A percentile compares a stretch with the other conserved stretches of the same genome.
phyloP scores from a whole-genome alignment of 441 rosid species.

The Populus hybrid region DNA sequence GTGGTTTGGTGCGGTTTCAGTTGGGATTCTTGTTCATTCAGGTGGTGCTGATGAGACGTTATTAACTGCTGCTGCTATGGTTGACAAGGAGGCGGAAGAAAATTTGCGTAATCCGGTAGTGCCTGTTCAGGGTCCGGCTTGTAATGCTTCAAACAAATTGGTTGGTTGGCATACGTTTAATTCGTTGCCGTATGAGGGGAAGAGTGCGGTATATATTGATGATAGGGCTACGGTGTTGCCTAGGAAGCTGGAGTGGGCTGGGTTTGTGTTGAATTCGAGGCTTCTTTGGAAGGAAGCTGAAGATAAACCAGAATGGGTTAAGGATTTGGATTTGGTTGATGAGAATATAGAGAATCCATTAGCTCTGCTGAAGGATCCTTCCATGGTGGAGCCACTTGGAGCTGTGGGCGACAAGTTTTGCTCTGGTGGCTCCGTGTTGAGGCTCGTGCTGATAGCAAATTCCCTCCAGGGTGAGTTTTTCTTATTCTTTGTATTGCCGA shows the following conservation, averaged over 20 bases:
- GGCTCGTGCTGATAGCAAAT: slow-evolving; percentile 97
- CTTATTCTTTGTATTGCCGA: slow-evolving; percentile 5
- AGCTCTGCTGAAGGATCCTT: slow-evolving; percentile 59
- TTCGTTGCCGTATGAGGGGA: slow-evolving; percentile 57
- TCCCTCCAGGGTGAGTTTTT: slow-evolving; percentile 80
- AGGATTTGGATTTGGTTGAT: slow-evolving; percentile 52
- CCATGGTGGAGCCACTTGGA: slow-evolving; percentile 87
- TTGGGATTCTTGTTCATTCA: slow-evolving; percentile 75
- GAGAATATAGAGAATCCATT: slow-evolving; percentile 72
- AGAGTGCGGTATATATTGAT: slow-evolving; percentile 66
- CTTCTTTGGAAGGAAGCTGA: slow-evolving; percentile 77
- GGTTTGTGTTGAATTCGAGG: slow-evolving; percentile 88
- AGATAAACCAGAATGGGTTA: slow-evolving; percentile 77
- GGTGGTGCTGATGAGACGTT: slow-evolving; percentile 47
- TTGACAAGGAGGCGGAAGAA: slow-evolving; percentile 36
- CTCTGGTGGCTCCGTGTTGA: slow-evolving; percentile 99
- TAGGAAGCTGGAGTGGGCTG: slow-evolving; percentile 89
- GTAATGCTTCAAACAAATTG: slow-evolving; percentile 64
- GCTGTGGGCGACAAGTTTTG: slow-evolving; percentile 87
- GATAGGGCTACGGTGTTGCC: slow-evolving; percentile 87
- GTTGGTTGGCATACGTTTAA: slow-evolving; percentile 91
- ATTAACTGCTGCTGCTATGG: slow-evolving; percentile 21
- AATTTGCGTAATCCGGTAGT: slow-evolving; percentile 24
- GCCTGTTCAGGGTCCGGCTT: slow-evolving; percentile 97
- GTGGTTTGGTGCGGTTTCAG: slow-evolving; percentile 89